Evolutionary conservation across 768 basidiomycete species (phyloP).

Genomic region (Lactarius vividus): DNA sequence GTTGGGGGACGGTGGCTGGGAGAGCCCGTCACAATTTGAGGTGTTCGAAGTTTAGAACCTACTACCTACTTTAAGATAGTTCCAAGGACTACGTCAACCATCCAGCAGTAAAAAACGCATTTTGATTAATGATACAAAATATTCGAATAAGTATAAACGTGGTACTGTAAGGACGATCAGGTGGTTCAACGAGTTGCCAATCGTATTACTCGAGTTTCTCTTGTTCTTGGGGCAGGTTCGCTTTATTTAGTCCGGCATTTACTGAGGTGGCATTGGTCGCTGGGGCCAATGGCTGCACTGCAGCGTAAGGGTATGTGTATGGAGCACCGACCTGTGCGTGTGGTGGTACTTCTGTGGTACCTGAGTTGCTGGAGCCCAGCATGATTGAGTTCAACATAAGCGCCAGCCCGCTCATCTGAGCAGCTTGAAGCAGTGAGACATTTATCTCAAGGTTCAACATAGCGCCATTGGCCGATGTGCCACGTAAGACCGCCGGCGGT

Average conservation of each 20-base stretch:
- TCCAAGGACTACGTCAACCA: not conserved
- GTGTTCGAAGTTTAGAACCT: not conserved
- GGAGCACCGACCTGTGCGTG: constrained; percentile 28
- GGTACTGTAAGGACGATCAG: constrained; percentile 12
- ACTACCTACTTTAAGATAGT: not conserved
- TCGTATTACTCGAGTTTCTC: constrained; percentile 8
- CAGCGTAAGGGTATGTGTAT: constrained; percentile 22
- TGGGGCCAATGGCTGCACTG: constrained; percentile 6
- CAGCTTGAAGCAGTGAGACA: constrained; percentile 63
- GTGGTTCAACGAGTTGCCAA: not conserved
- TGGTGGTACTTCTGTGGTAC: constrained; percentile 21
- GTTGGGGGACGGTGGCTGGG: constrained; percentile 23
- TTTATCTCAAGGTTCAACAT: constrained; percentile 79
- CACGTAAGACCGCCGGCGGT: constrained; percentile 73
- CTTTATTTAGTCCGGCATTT: constrained; percentile 9
- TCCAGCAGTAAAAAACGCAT: not conserved
- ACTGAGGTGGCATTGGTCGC: not conserved
- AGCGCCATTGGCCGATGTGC: constrained; percentile 66
- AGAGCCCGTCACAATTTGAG: not conserved
- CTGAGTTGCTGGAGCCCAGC: constrained; percentile 35
- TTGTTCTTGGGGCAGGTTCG: constrained; percentile 8
- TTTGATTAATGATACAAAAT: constrained; percentile 22
- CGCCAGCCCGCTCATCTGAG: constrained; percentile 77
- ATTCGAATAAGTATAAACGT: constrained; percentile 21
- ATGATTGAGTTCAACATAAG: constrained; percentile 69